Conservation (phyloP, 2,329 filamentous ascomycete species). For the Cordyceps sp. region DNA sequence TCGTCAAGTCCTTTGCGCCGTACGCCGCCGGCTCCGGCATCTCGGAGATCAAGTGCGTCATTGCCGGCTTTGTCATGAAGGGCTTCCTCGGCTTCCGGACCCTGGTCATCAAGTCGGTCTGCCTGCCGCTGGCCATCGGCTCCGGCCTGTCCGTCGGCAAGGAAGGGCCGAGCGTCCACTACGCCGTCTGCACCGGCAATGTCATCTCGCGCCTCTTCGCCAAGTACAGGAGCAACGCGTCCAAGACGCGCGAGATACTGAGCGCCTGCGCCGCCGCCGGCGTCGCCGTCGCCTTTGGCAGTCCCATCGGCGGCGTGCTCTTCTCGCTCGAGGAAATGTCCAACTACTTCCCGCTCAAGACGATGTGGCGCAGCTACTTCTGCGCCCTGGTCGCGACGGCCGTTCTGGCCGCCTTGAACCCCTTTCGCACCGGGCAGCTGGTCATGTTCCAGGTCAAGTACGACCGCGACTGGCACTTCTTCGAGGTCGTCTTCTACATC, state of each 20-base stretch:
- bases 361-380: slow-evolving; percentile 95
- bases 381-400: slow-evolving; percentile 91
- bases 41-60: slow-evolving; percentile 98
- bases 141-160: slow-evolving; percentile 92
- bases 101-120: slow-evolving; percentile 83
- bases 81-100: slow-evolving; percentile 89
- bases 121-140: slow-evolving; percentile 78
- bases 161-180: slow-evolving; percentile 96
- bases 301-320: slow-evolving; percentile 87
- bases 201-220: slow-evolving; percentile 86
- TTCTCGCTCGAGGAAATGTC: slow-evolving; percentile 98
- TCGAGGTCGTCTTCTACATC: slow-evolving; percentile 85
- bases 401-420: slow-evolving; percentile 88
- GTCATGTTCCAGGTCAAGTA: slow-evolving; percentile 99
- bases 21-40: slow-evolving; percentile 96
- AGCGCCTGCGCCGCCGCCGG: slow-evolving; percentile 90
- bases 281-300: slow-evolving; percentile 92
- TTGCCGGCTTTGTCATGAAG: slow-evolving; percentile 98
- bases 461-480: slow-evolving; percentile 94
- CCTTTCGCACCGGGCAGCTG: slow-evolving; percentile 87
- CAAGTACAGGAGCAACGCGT: slow-evolving; percentile 82
- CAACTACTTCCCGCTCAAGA: slow-evolving; percentile 89
- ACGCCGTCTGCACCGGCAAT: slow-evolving; percentile 92
- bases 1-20: slow-evolving; percentile 84
- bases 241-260: slow-evolving; percentile 87